Evolutionary conservation across 208 protist genomes (phyloP), one percentile per base, ranked within the genome.

Genomic region (Blastocrithidia nonstop): DNA sequence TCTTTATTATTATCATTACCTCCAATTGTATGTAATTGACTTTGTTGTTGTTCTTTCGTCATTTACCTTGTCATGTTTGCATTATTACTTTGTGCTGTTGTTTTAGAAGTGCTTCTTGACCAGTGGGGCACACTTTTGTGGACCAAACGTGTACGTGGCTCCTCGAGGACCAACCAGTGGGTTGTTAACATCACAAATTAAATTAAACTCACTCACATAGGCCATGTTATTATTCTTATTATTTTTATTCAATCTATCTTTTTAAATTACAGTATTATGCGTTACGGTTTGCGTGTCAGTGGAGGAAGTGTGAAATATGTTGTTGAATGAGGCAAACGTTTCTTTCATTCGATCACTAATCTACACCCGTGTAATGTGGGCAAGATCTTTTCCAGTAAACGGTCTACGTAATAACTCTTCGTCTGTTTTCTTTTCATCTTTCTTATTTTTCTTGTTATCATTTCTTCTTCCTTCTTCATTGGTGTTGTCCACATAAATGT

Each of bases 141-240:
- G 80, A 0, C 80, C 80, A 45, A 79, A 90, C 0, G 61, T 62
- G 32, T 59, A 59, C 24, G 80, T 85, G 1, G 80, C 80, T 0
- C 80, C 80, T 40, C 50, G 58, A 8, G 64, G 57, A 0, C 80
- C 80, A 7, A 81, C 56, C 1, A 90, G 61, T 0, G 80, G 54
- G 48, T 74, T 84, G 36, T 72, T 62, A 2, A 83, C 75, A 60
- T 90, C 80, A 47, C 80, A 77, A 42, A 88, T 82, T 0, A 88
- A 46, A 31, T 57, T 63, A 22, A 88, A 33, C 33, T 72, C 45
- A 36, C 13, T 9, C 5, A 61, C 16, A 39, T 36, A n/a, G 17
- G 39, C 24, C n/a, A n/a, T n/a, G n/a, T n/a, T n/a, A n/a, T n/a
- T n/a, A n/a, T n/a, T n/a, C n/a, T n/a, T n/a, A n/a, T n/a, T n/a